Evolutionary conservation across 83 land plant genomes (phyloP).

Genomic region (Diphasiastrum complanatum): DNA sequence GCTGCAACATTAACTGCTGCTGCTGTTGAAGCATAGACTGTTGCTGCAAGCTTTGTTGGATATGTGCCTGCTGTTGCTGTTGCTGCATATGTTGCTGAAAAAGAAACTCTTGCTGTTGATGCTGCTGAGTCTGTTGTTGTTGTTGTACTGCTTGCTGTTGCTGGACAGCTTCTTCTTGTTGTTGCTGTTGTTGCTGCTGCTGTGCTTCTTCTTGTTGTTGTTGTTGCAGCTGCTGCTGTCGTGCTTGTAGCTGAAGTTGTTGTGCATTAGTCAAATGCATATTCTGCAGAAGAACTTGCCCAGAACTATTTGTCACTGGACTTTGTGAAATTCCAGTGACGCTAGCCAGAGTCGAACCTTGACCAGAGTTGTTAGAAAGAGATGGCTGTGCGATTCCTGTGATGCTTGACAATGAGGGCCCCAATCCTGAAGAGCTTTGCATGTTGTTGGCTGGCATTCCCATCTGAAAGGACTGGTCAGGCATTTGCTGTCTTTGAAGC

Average conservation of each 20-base stretch:
- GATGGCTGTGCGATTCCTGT: not conserved
- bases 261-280: not conserved
- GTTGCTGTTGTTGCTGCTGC: slow-evolving; percentile 11
- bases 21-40: slow-evolving; percentile 14
- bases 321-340: too few species aligned
- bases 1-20: slow-evolving; percentile 17
- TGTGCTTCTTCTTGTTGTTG: slow-evolving; percentile 3
- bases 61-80: slow-evolving; percentile 12
- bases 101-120: slow-evolving; percentile 2
- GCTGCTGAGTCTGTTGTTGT: slow-evolving; percentile 29
- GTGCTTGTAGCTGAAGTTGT: slow-evolving; percentile 8
- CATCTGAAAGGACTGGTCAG: not conserved
- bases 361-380: not conserved
- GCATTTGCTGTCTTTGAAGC: not conserved
- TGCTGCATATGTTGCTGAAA: slow-evolving; percentile 8
- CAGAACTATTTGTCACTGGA: not conserved
- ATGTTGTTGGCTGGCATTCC: not conserved
- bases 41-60: slow-evolving; percentile 4
- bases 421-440: not conserved
- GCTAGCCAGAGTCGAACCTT: not conserved
- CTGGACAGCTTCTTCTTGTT: slow-evolving; percentile 14
- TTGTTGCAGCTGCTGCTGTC: slow-evolving; percentile 14
- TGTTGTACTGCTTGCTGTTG: slow-evolving; percentile 20
- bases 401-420: not conserved
- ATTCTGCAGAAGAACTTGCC: slow-evolving; percentile 4